Conservation (phyloP, 805 yeast species). For the Millerozyma miso region DNA sequence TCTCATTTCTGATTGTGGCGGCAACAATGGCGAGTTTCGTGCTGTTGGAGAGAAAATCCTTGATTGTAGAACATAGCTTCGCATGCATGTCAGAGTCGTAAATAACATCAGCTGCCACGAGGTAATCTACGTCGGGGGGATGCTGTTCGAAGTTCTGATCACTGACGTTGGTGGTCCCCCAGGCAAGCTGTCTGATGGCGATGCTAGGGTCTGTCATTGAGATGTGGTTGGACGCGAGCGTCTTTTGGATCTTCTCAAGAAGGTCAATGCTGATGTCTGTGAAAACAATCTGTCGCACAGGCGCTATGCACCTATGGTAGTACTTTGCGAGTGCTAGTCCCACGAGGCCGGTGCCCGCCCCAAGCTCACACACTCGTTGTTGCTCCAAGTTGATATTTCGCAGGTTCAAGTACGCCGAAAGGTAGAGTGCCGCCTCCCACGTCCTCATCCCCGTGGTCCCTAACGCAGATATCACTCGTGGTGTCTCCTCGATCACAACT, state of each 20-base stretch:
- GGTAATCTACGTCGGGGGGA: conserved; percentile 36
- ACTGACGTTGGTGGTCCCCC: conserved; percentile 47
- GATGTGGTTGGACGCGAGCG: conserved; percentile 43
- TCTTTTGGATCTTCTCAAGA: conserved; percentile 42
- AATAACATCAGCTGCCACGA: conserved; percentile 86
- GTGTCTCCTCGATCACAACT: conserved; percentile 51
- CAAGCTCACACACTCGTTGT: conserved; percentile 61
- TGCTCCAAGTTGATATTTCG: conserved; percentile 13
- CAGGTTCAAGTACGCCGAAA: conserved; percentile 47
- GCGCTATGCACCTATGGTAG: conserved; percentile 8
- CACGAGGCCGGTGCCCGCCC: conserved; percentile 87
- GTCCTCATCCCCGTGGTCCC: conserved; percentile 90
- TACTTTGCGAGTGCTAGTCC: conserved; percentile 44
- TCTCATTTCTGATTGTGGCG: conserved; percentile 66
- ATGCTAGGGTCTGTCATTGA: conserved; percentile 6
- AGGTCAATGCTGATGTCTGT: conserved; percentile 69
- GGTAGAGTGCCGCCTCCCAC: conserved; percentile 85
- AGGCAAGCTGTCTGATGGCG: conserved; percentile 36
- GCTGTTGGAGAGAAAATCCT: conserved; percentile 26
- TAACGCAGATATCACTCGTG: conserved; percentile 59
- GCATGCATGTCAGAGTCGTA: conserved; percentile 66
- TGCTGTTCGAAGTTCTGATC: conserved; percentile 35
- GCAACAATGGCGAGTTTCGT: conserved; percentile 47
- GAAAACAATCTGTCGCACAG: conserved; percentile 30
- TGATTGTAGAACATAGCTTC: conserved; percentile 46